Evolutionary conservation across 2,329 filamentous ascomycete species (phyloP), one percentile per base, ranked within the genome.

Genomic region (Xylaria sp.): DNA sequence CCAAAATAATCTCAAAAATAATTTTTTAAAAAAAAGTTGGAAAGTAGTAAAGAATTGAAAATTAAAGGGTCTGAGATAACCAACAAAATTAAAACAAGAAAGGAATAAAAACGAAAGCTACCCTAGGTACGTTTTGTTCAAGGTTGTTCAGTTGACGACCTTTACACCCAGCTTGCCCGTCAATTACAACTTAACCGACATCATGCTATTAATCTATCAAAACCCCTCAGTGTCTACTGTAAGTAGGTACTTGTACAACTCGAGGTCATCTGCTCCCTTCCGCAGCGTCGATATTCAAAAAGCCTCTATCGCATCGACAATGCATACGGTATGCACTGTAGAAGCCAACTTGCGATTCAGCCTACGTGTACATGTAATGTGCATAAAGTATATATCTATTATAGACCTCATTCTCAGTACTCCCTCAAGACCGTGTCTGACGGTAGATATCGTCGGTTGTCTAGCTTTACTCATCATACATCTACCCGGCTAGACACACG

Each of bases 251-350:
- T 5, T 40, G 7, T 14, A 15, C 5, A 38, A 52, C 40, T 11
- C 17, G 11, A n/a, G 40, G 57, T 59, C 57, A 59, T 47, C 47
- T 47, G 57, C 57, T 23, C 21, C 40, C 42, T 35, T 25, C n/a
- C 15, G 47, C 57, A 53, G 57, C 42, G 57, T 33, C 50, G 57
- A 59, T 59, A 47, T 17, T 12, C n/a, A n/a, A n/a, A 4, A 42
- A 8, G 11, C 19, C 50, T 21, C 49, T 15, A n/a, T 21, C 17
- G 23, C 35, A 51, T 25, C 21, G 11, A n/a, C 14, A 46, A 40
- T 40, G 14, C 15, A 15, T 15, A 14, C 15, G 37, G 15, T n/a
- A 3, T 14, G 17, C 9, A 21, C 17, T 19, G 1, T 43, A 12
- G 17, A 14, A 45, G 14, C 42, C 14, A 45, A 12, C 21, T 25